These are phyloP conservation scores for Thelonectria blattea DNA, from an alignment of 2,329 filamentous ascomycete genomes.

Conservation along the genomic window DNA sequence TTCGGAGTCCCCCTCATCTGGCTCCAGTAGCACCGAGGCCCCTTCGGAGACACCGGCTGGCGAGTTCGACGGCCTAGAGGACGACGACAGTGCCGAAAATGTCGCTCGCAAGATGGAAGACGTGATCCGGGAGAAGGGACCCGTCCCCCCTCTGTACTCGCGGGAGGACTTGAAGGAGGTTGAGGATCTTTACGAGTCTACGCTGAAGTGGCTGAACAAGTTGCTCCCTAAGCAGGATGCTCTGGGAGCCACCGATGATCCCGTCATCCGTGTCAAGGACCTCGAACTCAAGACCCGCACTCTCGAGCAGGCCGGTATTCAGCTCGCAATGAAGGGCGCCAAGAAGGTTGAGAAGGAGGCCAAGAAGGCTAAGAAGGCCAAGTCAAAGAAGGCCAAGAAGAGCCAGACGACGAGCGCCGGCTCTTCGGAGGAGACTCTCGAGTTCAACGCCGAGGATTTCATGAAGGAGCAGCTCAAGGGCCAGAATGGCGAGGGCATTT, in stretches of 20 bases:
- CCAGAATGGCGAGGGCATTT: conserved; percentile 38
- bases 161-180: conserved; percentile 73
- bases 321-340: conserved; percentile 74
- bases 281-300: conserved; percentile 71
- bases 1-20: conserved; percentile 52
- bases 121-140: conserved; percentile 52
- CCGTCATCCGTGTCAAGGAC: conserved; percentile 75
- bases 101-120: conserved; percentile 55
- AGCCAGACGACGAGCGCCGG: conserved; percentile 46
- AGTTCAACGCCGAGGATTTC: conserved; percentile 56
- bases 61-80: conserved; percentile 79
- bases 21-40: conserved; percentile 50
- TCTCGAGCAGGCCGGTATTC: conserved; percentile 72
- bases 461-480: conserved; percentile 43
- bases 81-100: conserved; percentile 58
- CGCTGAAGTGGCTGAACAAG: conserved; percentile 76
- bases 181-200: conserved; percentile 65
- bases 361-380: conserved; percentile 53
- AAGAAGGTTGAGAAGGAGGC: conserved; percentile 58
- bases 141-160: conserved; percentile 72
- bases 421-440: conserved; percentile 48
- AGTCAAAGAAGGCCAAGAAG: conserved; percentile 49
- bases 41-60: conserved; percentile 54
- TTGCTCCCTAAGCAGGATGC: conserved; percentile 74
- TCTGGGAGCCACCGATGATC: conserved; percentile 73